Evolutionary conservation across 495 filamentous ascomycete species (phyloP), one percentile per base, ranked within the genome.

Genomic region (Neurospora sublineolata): DNA sequence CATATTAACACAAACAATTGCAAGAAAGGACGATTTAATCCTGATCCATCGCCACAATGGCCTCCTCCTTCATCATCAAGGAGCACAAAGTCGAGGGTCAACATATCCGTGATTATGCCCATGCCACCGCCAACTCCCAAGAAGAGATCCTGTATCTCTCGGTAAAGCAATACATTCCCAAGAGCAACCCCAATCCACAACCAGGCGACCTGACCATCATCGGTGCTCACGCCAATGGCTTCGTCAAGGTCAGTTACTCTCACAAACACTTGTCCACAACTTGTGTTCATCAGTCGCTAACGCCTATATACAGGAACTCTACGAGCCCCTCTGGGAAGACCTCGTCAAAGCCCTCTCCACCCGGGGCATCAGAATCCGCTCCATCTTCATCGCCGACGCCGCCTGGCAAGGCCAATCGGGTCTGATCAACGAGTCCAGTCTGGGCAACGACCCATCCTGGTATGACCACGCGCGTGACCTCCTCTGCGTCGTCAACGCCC

Each of bases 371-470:
- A 83, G 86, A 9, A 91, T 97, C 72, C 88, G 91, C 69, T 84
- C 87, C 71, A 93, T 97, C 74, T 97, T 92, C 92, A 94, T 95
- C 75, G 88, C 91, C 71, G 94, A 97, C 81, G 88, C 90, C 38
- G 87, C 89, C 52, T 86, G 92, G 71, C 89, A 97, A 80, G 93
- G 93, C 44, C 86, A 87, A 72, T 92, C 88, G 76, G 89, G 90
- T 44, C 81, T 92, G 36, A 76, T 95, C 39, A 97, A 97, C 79
- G 92, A 94, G 78, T 72, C 81, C 27, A 76, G 81, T 3, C 83
- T 94, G 2, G 94, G 93, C 38, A 90, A 96, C 79, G 93, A 97
- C 79, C 93, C 92, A 10, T 88, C 84, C 74, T 99, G 95, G 95
- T 84, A 88, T 68, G 95, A 99, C 81, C 89, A 97, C 80, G 80